These are phyloP conservation scores for Iris pallida DNA, from an alignment of 116 monocot species.

Conservation along the genomic window DNA sequence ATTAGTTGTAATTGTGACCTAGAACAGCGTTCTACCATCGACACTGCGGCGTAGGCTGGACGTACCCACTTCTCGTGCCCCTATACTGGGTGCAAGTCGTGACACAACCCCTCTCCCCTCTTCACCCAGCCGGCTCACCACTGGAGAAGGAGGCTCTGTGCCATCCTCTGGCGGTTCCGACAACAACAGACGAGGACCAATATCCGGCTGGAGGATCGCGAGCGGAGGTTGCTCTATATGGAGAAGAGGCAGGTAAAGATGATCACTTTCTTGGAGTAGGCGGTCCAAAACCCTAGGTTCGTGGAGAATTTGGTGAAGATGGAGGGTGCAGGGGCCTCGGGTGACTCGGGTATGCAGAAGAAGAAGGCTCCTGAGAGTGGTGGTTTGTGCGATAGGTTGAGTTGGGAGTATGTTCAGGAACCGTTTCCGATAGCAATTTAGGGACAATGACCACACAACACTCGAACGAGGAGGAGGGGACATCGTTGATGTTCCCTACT, in stretches of 20 bases:
- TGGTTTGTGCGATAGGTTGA: constrained; percentile 68
- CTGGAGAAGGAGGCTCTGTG: constrained; percentile 45
- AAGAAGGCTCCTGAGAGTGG: constrained; percentile 40
- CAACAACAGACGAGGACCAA: constrained; percentile 51
- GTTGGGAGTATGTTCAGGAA: constrained; percentile 53
- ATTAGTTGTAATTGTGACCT: no score
- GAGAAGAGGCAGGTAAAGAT: constrained; percentile 79
- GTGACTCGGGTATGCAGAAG: constrained; percentile 40
- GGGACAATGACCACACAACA: constrained; percentile 34
- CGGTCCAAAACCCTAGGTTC: constrained; percentile 46
- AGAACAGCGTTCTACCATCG: no score
- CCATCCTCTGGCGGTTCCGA: constrained; percentile 35
- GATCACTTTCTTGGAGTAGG: constrained; percentile 49
- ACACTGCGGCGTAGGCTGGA: no score
- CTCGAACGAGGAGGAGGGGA: constrained; percentile 34
- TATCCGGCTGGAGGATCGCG: constrained; percentile 52
- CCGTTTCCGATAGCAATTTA: constrained; percentile 38
- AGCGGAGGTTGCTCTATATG: constrained; percentile 53
- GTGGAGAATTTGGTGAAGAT: constrained; percentile 54
- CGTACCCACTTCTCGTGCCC: no score
- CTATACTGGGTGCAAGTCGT: no score
- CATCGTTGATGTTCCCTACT: constrained; percentile 39
- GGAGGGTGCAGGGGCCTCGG: constrained; percentile 16
- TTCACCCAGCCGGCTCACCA: no score
- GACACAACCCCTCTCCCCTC: no score